Percentiles rank a stretch among this genome's conserved stretches.
These are phyloP conservation scores for Penicillium digitatum DNA, from an alignment of 2,329 filamentous ascomycete species.

Conservation along the genomic window DNA sequence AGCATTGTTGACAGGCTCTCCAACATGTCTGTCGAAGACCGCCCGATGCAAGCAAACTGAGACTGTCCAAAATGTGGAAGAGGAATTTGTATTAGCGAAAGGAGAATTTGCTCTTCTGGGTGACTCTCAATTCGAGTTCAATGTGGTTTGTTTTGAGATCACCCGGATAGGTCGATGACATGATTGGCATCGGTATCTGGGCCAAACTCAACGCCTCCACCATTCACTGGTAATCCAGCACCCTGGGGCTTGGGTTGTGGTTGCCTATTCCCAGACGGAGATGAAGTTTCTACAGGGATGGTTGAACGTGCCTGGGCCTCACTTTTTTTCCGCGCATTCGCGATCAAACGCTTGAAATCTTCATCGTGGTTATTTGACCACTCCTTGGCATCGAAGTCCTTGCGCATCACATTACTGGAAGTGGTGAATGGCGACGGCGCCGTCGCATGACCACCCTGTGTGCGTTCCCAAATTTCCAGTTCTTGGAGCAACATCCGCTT, in stretches of 20 bases:
- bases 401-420: constrained; percentile 63
- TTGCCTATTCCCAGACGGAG: neutral
- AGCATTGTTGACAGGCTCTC: constrained; percentile 41
- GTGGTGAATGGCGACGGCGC: constrained; percentile 20
- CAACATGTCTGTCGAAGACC: constrained; percentile 41
- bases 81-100: neutral
- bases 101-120: neutral
- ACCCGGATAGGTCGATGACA: constrained; percentile 8
- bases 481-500: constrained; percentile 72
- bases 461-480: constrained; percentile 80
- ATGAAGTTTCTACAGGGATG: constrained; percentile 21
- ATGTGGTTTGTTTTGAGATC: constrained; percentile 2
- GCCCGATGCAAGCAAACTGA: constrained; percentile 24
- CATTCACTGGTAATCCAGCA: constrained; percentile 2
- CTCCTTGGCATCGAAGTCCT: constrained; percentile 76
- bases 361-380: constrained; percentile 70
- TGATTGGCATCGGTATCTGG: neutral
- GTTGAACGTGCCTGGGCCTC: constrained; percentile 29
- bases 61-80: neutral
- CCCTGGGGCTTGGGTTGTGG: neutral
- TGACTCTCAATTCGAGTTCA: neutral
- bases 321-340: constrained; percentile 61
- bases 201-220: neutral
- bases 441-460: constrained; percentile 62
- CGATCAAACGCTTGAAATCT: constrained; percentile 77